phyloP scores from a whole-genome alignment of 2,329 filamentous ascomycete genomes.

The Fusarium luffae region DNA sequence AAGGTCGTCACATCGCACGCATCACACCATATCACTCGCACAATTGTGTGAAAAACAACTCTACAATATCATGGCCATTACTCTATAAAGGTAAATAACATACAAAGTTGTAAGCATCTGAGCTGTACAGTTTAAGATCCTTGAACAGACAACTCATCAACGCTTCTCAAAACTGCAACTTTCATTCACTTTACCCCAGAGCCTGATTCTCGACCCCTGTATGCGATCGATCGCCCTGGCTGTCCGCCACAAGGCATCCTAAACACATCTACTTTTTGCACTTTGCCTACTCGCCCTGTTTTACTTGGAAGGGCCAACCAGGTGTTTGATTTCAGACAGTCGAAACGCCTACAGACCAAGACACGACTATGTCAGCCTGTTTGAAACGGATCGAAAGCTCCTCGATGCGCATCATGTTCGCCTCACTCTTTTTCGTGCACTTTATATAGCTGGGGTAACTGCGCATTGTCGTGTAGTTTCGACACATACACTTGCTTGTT shows the following conservation, averaged over 20 bases:
- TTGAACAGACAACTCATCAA: conserved; percentile 13
- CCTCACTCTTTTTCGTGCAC: conserved; percentile 12
- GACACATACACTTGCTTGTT: background rate
- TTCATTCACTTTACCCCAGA: conserved; percentile 2
- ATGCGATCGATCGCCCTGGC: conserved; percentile 17
- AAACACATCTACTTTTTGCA: conserved; percentile 3
- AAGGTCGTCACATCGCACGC: background rate
- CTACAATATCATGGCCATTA: background rate
- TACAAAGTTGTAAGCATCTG: background rate
- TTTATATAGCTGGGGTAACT: conserved; percentile 3
- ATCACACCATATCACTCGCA: background rate
- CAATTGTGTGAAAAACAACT: background rate
- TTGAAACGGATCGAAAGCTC: background rate
- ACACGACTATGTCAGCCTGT: background rate
- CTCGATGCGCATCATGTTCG: conserved; percentile 2
- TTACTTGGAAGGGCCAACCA: background rate
- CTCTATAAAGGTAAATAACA: background rate
- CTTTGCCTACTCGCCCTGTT: conserved; percentile 18
- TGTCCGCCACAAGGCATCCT: conserved; percentile 21
- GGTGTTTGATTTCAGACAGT: background rate
- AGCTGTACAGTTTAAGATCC: background rate
- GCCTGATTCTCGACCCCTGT: conserved; percentile 10
- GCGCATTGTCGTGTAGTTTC: background rate
- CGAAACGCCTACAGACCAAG: conserved; percentile 19
- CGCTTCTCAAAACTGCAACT: background rate